Conservation (phyloP, 225 moss, liverwort and hornwort species). For the Bryoerythrophyllum caledonicum region DNA sequence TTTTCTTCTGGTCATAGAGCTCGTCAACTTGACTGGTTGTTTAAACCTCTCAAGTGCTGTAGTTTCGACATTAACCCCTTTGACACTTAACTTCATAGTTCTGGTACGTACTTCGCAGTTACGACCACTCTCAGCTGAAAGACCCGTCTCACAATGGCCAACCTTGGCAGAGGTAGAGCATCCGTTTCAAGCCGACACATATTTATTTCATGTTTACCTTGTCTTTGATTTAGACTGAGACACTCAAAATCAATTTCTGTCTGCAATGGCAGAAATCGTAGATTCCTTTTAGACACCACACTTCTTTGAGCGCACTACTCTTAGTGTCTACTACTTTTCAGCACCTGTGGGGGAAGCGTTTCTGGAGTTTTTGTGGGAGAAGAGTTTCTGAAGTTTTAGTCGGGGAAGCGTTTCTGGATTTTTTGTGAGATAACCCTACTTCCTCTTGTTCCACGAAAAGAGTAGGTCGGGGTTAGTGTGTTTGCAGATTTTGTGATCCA, state of each 20-base stretch:
- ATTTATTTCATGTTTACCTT: constrained; percentile 15
- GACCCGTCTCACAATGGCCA: constrained; percentile 39
- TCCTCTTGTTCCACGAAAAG: neutral
- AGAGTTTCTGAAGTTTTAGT: neutral
- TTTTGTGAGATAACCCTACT: neutral
- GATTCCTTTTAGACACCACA: neutral
- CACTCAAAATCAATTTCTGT: neutral
- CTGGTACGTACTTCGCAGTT: constrained; percentile 32
- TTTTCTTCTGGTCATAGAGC: constrained; percentile 3
- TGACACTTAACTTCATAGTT: constrained; percentile 12
- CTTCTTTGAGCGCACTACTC: constrained; percentile 2
- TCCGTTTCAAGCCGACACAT: constrained; percentile 25
- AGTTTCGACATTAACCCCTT: neutral
- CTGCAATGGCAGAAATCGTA: neutral
- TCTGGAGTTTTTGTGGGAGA: neutral
- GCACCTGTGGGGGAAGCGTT: neutral
- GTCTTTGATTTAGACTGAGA: neutral
- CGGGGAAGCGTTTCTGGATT: neutral
- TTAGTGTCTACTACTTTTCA: neutral
- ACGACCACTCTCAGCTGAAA: constrained; percentile 38
- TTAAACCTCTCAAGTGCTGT: constrained; percentile 1
- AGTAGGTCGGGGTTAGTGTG: constrained; percentile 6
- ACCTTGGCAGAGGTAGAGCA: constrained; percentile 30
- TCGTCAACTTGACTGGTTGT: neutral
- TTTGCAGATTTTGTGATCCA: neutral